phyloP scores from a whole-genome alignment of 148 eudicot genomes.

The Dianthus caryophyllus region DNA sequence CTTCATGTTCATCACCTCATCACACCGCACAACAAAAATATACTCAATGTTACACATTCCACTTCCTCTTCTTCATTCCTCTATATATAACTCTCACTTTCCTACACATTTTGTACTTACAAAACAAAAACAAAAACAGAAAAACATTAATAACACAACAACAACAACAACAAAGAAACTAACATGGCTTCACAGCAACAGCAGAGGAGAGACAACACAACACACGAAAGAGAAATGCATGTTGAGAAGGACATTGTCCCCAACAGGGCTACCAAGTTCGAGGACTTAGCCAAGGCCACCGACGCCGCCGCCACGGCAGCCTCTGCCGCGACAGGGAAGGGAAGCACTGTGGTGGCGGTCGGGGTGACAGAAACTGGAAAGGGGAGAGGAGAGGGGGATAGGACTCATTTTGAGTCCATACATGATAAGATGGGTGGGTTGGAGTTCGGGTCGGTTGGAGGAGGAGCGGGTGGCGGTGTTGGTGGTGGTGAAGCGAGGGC shows the following conservation, averaged over 20 bases:
- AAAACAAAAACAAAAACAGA: background rate
- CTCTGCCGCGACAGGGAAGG: background rate
- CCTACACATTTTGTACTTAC: background rate
- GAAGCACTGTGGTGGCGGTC: slow-evolving; percentile 18
- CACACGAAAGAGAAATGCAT: too few relatives aligned
- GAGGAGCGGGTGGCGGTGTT: too few relatives aligned
- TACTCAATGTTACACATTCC: too few relatives aligned
- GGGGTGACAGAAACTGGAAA: slow-evolving; percentile 4
- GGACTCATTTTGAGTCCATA: slow-evolving; percentile 36
- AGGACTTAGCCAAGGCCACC: slow-evolving; percentile 24
- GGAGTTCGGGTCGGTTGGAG: too few relatives aligned
- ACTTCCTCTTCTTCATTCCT: too few relatives aligned
- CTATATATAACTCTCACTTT: too few relatives aligned
- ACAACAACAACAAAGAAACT: too few relatives aligned
- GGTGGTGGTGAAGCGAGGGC: slow-evolving; percentile 10
- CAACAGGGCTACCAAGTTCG: slow-evolving; percentile 56
- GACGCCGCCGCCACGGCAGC: slow-evolving; percentile 6
- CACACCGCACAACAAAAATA: background rate
- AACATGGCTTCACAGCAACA: slow-evolving; percentile 61
- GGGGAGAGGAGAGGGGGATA: background rate
- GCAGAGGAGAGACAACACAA: slow-evolving; percentile 43
- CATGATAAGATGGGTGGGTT: slow-evolving; percentile 21
- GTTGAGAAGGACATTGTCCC: too few relatives aligned
- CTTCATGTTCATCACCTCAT: too few relatives aligned
- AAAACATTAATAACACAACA: too few relatives aligned